Conservation (phyloP, 148 eudicot genomes). For the Cornus suecica region DNA sequence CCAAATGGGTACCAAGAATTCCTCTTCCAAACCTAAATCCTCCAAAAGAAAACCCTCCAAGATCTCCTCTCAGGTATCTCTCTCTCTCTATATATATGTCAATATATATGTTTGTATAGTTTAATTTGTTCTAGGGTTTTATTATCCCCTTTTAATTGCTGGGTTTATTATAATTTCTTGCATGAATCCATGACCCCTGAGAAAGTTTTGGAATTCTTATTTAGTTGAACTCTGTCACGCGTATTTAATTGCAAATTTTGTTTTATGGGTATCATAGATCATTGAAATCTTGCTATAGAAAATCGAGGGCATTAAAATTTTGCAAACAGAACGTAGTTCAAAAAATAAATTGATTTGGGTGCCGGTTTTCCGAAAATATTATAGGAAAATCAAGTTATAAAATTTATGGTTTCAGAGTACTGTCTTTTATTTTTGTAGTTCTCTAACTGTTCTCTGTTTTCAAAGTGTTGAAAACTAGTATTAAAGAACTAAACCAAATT, state of each 20-base stretch:
- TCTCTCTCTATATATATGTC: not conserved
- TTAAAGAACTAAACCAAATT: not conserved
- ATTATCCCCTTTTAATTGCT: not conserved
- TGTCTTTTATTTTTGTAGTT: too few relatives aligned
- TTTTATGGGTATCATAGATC: not conserved
- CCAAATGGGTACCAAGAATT: conserved; percentile 23
- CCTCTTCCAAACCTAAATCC: conserved; percentile 29
- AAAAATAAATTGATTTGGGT: too few relatives aligned
- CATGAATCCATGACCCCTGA: too few relatives aligned
- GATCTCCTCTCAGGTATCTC: conserved; percentile 44
- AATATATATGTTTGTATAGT: not conserved
- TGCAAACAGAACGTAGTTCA: too few relatives aligned
- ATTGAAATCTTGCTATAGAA: not conserved
- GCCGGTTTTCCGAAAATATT: too few relatives aligned
- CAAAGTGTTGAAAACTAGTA: too few relatives aligned
- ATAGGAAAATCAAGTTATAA: too few relatives aligned
- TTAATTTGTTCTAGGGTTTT: conserved; percentile 9
- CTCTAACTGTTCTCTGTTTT: too few relatives aligned
- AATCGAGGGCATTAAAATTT: not conserved
- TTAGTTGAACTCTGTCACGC: not conserved
- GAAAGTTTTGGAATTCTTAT: too few relatives aligned
- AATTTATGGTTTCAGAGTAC: too few relatives aligned
- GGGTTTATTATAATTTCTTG: not conserved
- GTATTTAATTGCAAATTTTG: not conserved
- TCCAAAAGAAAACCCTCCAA: conserved; percentile 51